These are phyloP conservation scores for Puccinia horiana DNA, from an alignment of 1,284 basidiomycete species.

Conservation along the genomic window DNA sequence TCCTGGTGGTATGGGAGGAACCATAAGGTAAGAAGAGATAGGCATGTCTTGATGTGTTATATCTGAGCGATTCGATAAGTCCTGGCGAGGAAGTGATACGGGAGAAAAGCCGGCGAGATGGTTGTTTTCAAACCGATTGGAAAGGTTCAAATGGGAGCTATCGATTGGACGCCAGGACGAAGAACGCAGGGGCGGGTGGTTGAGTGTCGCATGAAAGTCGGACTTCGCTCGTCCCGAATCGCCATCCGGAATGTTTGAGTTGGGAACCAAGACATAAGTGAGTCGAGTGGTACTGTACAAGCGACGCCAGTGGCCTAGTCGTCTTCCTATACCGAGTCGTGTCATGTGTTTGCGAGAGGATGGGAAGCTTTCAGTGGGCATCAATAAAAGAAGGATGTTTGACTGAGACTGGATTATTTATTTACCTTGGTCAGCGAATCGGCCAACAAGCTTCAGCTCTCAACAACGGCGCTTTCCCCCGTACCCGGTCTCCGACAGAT, in stretches of 20 bases:
- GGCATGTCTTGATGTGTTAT: not conserved
- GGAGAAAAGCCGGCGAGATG: not conserved
- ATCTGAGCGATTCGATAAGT: not conserved
- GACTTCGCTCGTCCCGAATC: too few relatives aligned
- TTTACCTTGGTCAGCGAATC: too few relatives aligned
- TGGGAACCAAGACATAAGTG: slow-evolving; percentile 2
- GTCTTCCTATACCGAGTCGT: not conserved
- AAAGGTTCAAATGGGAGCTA: not conserved
- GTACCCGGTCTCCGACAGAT: too few relatives aligned
- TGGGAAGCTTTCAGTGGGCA: not conserved
- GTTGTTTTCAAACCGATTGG: not conserved
- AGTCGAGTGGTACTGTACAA: not conserved
- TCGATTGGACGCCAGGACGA: slow-evolving; percentile 13
- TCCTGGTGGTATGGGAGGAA: slow-evolving; percentile 55
- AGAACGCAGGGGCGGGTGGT: too few relatives aligned
- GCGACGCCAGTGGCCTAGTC: not conserved
- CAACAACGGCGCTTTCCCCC: too few relatives aligned
- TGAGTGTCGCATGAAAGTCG: too few relatives aligned
- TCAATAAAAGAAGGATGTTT: not conserved
- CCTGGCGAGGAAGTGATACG: not conserved
- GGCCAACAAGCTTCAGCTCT: too few relatives aligned
- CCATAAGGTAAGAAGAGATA: not conserved
- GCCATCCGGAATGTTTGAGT: not conserved
- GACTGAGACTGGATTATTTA: too few relatives aligned
- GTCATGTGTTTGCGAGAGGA: not conserved